Evolutionary conservation across 345 rosid genomes (phyloP), one percentile per base, ranked within the genome.

Genomic region (Hibiscus trionum): DNA sequence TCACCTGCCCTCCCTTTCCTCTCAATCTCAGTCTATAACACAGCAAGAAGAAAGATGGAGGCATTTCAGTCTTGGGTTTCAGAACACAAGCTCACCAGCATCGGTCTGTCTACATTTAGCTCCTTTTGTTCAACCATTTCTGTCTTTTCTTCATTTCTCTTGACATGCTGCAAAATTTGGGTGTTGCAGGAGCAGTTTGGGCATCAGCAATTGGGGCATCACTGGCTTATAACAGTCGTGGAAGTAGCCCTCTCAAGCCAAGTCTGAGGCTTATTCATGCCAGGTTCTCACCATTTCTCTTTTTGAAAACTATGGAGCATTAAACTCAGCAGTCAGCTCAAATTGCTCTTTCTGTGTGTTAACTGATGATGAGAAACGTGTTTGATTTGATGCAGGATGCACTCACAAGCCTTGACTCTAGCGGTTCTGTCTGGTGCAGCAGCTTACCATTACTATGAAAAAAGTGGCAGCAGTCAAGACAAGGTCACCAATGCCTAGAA

Each of bases 381-480:
- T 61, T 65, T 19, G 29, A 53, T 37, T 68, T 52, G 33, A n/a
- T 11, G 12, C 3, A 87, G 94, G 88, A 81, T 89, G 91, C 91
- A 89, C 63, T 88, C 91, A 17, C 91, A 89, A 63, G 95, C 95
- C 47, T 47, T 89, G 15, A 89, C 95, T 47, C 39, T 89, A 77
- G 95, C 84, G 4, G 89, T 89, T 50, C 86, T 89, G 21, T 87
- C 95, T 5, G 84, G 91, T n/a, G 95, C 90, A 58, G 91, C 91
- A 3, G 82, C 83, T 65, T 89, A 83, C 72, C 88, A 87, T 65
- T 83, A 86, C 73, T 86, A 85, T 53, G 87, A 85, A 69, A 82
- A 83, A 75, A 74, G 60, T 59, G 42, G 35, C 75, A 66, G 37
- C 75, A 66, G 73, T 72, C 71, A 70, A 52, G 65, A 9, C 26